Conservation (phyloP, 148 eudicot species). For the Rhododendron griersonianum region DNA sequence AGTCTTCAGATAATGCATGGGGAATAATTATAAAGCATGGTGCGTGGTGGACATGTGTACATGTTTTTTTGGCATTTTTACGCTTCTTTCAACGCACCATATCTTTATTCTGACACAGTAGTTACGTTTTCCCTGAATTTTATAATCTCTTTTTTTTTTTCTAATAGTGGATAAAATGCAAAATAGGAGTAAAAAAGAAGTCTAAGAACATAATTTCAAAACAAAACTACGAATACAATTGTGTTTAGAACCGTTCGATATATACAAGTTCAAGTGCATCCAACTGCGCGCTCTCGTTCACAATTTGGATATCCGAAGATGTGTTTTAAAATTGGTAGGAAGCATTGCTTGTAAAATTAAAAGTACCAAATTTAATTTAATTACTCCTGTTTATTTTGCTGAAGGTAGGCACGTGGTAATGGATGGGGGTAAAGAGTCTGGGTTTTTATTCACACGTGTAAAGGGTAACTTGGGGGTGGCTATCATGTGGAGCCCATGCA, state of each 20-base stretch:
- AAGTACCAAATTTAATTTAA: too few relatives aligned
- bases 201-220: too few relatives aligned
- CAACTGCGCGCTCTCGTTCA: too few relatives aligned
- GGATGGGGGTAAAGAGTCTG: background rate
- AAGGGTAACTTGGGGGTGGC: background rate
- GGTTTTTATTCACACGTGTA: background rate
- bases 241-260: too few relatives aligned
- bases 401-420: background rate
- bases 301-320: too few relatives aligned
- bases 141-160: background rate
- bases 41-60: background rate
- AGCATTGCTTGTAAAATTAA: too few relatives aligned
- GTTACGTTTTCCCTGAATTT: background rate
- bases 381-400: background rate
- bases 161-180: background rate
- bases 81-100: background rate
- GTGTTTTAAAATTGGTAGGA: too few relatives aligned
- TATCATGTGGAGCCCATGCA: background rate
- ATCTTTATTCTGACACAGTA: background rate
- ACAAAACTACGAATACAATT: too few relatives aligned
- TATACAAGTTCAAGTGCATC: too few relatives aligned
- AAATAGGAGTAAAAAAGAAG: background rate
- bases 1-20: background rate
- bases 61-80: background rate
- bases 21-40: background rate